Conservation (phyloP, 2,329 filamentous ascomycete genomes). For the Diaporthe velutina region DNA sequence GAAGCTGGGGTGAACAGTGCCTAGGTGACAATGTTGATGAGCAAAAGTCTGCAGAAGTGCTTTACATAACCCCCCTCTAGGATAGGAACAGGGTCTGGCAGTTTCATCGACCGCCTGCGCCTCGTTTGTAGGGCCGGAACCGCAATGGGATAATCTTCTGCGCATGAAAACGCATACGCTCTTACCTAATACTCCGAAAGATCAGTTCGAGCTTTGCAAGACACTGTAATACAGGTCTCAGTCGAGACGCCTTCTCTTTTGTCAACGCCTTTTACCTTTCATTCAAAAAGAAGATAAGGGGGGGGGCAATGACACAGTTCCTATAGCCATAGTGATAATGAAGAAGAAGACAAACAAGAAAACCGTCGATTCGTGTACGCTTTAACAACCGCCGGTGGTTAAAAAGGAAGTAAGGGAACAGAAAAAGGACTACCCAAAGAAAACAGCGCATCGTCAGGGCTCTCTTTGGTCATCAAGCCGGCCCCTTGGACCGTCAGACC, state of each 20-base stretch:
- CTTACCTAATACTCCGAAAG: neutral
- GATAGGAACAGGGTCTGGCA: neutral
- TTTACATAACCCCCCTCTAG: neutral
- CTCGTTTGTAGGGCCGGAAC: neutral
- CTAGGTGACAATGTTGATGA: neutral
- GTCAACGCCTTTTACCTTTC: neutral
- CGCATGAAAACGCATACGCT: neutral
- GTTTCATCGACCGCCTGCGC: neutral
- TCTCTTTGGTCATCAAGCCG: slow-evolving; percentile 72
- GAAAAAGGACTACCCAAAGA: neutral
- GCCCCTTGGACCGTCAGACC: slow-evolving; percentile 54
- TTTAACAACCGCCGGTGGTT: neutral
- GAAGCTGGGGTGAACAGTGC: neutral
- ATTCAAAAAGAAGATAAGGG: neutral
- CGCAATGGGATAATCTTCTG: neutral
- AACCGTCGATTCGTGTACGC: neutral
- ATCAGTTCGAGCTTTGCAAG: neutral
- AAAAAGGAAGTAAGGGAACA: too few species aligned
- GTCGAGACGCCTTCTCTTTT: neutral
- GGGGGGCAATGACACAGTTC: neutral
- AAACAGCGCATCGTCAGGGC: slow-evolving; percentile 60
- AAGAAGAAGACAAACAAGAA: neutral
- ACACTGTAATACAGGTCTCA: neutral
- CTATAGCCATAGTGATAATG: neutral
- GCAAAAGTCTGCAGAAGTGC: too few species aligned